phyloP scores from a whole-genome alignment of 148 eudicot genomes.

The Spergularia marina region DNA sequence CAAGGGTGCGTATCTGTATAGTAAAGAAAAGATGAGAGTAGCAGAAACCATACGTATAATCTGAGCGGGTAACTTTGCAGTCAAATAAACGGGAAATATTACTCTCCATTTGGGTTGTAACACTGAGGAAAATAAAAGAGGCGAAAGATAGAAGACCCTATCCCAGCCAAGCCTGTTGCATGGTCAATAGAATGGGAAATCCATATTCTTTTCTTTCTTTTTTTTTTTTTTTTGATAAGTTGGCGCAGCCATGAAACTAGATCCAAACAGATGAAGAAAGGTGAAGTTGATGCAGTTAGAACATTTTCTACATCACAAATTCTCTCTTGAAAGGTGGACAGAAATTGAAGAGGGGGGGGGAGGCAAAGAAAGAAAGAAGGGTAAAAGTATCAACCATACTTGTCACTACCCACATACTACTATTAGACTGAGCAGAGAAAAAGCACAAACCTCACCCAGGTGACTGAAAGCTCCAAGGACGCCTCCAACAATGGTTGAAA shows the following conservation, averaged over 20 bases:
- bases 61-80: neutral
- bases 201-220: neutral
- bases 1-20: slow-evolving; percentile 85
- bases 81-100: slow-evolving; percentile 6
- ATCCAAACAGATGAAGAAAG: neutral
- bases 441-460: slow-evolving; percentile 83
- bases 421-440: neutral
- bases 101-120: neutral
- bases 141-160: slow-evolving; percentile 1
- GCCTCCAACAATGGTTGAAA: slow-evolving; percentile 88
- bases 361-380: neutral
- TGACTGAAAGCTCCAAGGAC: slow-evolving; percentile 97
- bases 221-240: too few species aligned
- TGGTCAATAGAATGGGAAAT: neutral
- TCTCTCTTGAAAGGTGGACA: neutral
- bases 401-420: neutral
- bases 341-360: too few species aligned
- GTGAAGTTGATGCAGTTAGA: neutral
- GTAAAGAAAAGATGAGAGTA: slow-evolving; percentile 4
- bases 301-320: neutral
- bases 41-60: slow-evolving; percentile 3
- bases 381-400: neutral
- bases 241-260: too few species aligned
- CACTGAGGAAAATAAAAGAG: neutral
- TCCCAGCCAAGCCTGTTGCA: neutral